phyloP scores from a whole-genome alignment of 176 grass and related monocot species.

The Neostapfia colusana region DNA sequence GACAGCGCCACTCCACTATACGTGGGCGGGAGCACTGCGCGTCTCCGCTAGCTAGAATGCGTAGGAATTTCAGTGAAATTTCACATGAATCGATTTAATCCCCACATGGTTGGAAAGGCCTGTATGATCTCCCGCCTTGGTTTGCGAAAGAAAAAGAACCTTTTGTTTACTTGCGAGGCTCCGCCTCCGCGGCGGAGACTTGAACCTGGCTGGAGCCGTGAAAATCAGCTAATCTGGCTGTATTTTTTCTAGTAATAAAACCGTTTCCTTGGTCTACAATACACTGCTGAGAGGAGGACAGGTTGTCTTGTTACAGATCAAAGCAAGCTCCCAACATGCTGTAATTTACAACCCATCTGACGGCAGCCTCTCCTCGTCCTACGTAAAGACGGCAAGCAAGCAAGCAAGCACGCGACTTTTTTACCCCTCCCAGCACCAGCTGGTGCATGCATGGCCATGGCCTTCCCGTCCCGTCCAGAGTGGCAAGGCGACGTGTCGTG shows the following conservation, averaged over 20 bases:
- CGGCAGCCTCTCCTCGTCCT: conserved; percentile 1
- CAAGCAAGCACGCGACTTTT: background rate
- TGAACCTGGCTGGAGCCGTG: background rate
- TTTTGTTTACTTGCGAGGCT: too few relatives aligned
- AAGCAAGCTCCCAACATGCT: background rate
- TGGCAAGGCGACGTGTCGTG: background rate
- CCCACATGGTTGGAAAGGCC: too few relatives aligned
- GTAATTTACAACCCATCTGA: background rate
- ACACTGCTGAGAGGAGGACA: background rate
- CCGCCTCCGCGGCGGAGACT: background rate
- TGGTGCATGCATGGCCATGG: background rate
- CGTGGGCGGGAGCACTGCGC: background rate
- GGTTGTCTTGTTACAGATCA: conserved; percentile 23
- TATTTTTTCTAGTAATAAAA: background rate
- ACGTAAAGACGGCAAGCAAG: conserved; percentile 11
- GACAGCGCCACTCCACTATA: conserved; percentile 4
- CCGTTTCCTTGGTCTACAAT: background rate
- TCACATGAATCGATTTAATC: background rate
- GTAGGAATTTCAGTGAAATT: background rate
- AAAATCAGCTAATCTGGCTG: background rate
- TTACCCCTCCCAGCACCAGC: background rate
- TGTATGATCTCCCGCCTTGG: too few relatives aligned
- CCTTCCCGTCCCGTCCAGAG: background rate
- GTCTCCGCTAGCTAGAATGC: background rate
- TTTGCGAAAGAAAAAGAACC: too few relatives aligned